Base-by-base conservation (phyloP, 148 eudicot species). In the Spergularia bocconei region DNA sequence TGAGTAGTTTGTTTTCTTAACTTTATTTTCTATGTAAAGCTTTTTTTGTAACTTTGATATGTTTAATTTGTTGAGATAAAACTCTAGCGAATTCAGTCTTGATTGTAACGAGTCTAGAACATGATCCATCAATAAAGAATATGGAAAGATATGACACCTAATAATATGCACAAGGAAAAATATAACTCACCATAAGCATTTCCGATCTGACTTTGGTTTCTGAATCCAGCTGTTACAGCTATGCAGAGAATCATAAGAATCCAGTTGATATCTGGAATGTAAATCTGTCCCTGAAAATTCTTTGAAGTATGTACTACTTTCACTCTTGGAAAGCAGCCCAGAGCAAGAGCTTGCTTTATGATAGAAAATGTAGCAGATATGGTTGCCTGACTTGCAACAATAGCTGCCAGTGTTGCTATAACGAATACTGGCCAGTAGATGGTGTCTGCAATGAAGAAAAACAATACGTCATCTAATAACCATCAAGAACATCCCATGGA, bases 361-460 rank as follows among this genome's bases (percentile, higher is more conserved):
- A 95, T 92, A 69, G 98, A 95, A 79, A 95, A 95, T 29, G 96
- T 90, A 36, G 98, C 98, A 48, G 98, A 87, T 84, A 95, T 95
- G 33, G 98, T 92, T 57, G 98, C 98, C 77, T 95, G 98, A 82
- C 98, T 95, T 58, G 98, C 98, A 63, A 95, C 93, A 72, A 92
- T 86, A 44, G 98, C 98, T 63, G 98, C 92, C 71, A 95, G 62
- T 75, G 98, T 95, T n/a, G 98, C 98, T 78, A 95, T 50, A 50
- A 95, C 47, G 76, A 95, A 95, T 55, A 87, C 89, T 1, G 98
- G 98, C 98, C 98, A 95, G 81, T 95, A 95, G 58, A 95, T 85
- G 20, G 79, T 79, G 3, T 92, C 98, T 95, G 93, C 91, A 85
- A 17, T 19, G 61, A 69, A 79, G n/a, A 29, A 78, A 12, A 84